Evolutionary conservation across 495 filamentous ascomycete genomes (phyloP).

Genomic region (Hypomontagnella monticulosa): DNA sequence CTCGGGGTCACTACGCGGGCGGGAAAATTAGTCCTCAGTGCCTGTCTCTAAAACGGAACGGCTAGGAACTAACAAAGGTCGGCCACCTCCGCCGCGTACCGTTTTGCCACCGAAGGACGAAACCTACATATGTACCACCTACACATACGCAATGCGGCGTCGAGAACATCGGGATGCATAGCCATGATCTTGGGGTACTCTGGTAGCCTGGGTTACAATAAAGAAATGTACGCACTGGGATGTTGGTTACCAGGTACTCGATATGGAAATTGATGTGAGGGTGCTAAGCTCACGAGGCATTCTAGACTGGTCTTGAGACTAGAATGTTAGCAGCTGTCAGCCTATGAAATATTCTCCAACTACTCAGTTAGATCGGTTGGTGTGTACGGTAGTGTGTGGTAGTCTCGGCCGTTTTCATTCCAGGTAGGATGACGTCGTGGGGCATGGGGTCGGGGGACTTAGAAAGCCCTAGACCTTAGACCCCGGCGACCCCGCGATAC

Average conservation of each 20-base stretch:
- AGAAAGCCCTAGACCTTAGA: conserved; percentile 18
- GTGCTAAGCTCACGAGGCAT: conserved; percentile 17
- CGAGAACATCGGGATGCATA: too few species aligned
- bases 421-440: conserved; percentile 33
- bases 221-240: conserved; percentile 1
- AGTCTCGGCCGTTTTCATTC: conserved; percentile 30
- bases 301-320: conserved; percentile 16
- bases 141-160: not conserved
- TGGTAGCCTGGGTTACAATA: conserved; percentile 18
- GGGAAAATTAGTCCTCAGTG: too few species aligned
- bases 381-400: conserved; percentile 22
- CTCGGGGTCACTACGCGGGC: too few species aligned
- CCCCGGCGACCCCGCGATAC: conserved; percentile 39
- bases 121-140: not conserved
- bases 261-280: conserved; percentile 17
- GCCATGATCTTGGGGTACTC: not conserved
- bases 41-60: not conserved
- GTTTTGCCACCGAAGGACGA: not conserved
- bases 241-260: not conserved
- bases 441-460: conserved; percentile 23
- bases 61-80: conserved; percentile 4
- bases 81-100: not conserved
- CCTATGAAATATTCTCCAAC: not conserved
- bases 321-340: not conserved
- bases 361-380: conserved; percentile 9